Base-by-base conservation (phyloP, 1,284 basidiomycete genomes). In the Mycena citricolor region DNA sequence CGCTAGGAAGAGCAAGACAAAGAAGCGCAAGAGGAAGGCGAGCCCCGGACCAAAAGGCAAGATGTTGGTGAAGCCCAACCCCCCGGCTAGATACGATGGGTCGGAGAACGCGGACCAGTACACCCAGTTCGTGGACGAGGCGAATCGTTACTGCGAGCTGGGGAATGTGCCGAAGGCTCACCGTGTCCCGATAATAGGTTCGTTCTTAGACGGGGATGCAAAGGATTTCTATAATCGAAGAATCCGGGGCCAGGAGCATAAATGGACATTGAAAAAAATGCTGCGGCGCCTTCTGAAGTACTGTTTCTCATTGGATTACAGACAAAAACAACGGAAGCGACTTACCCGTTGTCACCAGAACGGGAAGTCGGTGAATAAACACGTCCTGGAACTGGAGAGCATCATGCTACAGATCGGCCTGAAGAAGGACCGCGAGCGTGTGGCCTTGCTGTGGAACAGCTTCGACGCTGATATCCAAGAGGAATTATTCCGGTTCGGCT, bases 251-350 rank as follows among this genome's bases (percentile, higher is more conserved):
- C 13, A 14, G 14, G 35, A 39, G 37, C 21, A 17, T 2, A 30
- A 28, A 19, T 13, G n/a, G 31, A 17, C 31, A 34, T 2, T 14
- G 34, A 16, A 35, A 21, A 29, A 21, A n/a, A 35, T 43, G 8
- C 37, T 43, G 22, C 19, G 26, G 5, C 34, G 21, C n/a, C 12
- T 43, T 11, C 30, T 43, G n/a, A 17, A 44, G 30, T 44, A 32
- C n/a, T 44, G 42, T 17, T 44, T 44, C 36, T 37, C 42, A 1
- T n/a, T 13, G 8, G 42, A 44, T 28, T 44, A 38, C 24, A 29
- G 37, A 21, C 34, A 26, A 11, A 39, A 45, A 20, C 19, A 23
- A 38, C 36, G 43, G 2, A 38, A 39, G 8, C 31, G 21, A 7
- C 10, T 45, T 24, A 26, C 19, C 12, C 35, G 37, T 14, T 45